Evolutionary conservation across 768 basidiomycete species (phyloP), one percentile per base, ranked within the genome.

Genomic region (Macrolepiota albuminosa): DNA sequence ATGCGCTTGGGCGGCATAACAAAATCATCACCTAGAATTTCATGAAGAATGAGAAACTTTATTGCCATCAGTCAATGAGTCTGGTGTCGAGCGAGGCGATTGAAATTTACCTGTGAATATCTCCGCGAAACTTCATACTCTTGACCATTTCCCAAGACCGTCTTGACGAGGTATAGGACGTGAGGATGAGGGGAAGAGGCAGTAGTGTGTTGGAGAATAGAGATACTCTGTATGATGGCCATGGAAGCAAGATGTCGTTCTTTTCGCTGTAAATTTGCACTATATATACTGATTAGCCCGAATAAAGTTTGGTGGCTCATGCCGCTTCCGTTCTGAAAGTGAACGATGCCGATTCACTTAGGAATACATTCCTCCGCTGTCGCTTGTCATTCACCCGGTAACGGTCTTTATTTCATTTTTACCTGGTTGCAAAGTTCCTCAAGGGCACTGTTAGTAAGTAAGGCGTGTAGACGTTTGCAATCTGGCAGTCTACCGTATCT

Each of bases 271-370:
- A 4, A 24, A 8, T 11, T 14, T 13, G 24, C 33, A 2, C 51
- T 56, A 58, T 59, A 62, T 51, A 56, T 62, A 56, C 14, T 39
- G 39, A 3, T 39, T 4, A 21, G 6, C 36, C 24, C 21, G 26
- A 56, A 39, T 57, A 60, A 34, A 37, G 59, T 60, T 63, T 8
- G 29, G 26, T 36, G n/a, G 26, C 49, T 29, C 37, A 18, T 48
- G 10, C 61, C 61, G 10, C 24, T 29, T 4, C 29, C 29, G 29
- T 29, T 29, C 29, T 29, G 29, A 29, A 29, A 29, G 29, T 29
- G 21, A 21, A 21, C 21, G 21, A 21, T 29, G 29, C 4, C 29
- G 29, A 29, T 29, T 29, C 29, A 29, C 29, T 29, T 29, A 29
- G 29, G 14, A 46, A 26, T 10, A 21, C 24, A 26, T 4, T 26